A percentile compares a stretch with the other conserved stretches of the same genome.
Evolutionary conservation across 441 rosid genomes (phyloP).

Genomic region (Gossypium laxum): DNA sequence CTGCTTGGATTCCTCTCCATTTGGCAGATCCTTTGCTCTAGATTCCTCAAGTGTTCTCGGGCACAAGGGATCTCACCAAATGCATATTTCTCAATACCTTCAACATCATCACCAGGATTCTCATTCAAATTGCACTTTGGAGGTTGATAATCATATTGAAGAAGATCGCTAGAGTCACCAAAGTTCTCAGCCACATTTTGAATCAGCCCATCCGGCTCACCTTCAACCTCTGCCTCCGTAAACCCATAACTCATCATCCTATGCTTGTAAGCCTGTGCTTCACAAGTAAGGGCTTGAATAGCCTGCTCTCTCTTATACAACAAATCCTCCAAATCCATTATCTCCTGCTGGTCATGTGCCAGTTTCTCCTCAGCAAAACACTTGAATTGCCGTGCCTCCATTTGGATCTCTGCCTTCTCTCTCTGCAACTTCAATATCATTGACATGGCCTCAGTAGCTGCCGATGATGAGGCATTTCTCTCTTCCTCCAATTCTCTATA

Average conservation of each 20-base stretch:
- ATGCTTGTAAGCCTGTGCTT: background rate
- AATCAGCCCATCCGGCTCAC: slow-evolving; percentile 33
- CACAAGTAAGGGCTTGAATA: background rate
- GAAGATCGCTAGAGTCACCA: slow-evolving; percentile 41
- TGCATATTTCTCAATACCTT: slow-evolving; percentile 14
- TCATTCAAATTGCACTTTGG: slow-evolving; percentile 39
- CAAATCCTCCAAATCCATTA: slow-evolving; percentile 60
- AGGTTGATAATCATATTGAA: slow-evolving; percentile 59
- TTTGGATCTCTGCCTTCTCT: slow-evolving; percentile 86
- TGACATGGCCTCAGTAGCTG: slow-evolving; percentile 50
- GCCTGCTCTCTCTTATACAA: slow-evolving; percentile 60
- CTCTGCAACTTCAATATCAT: slow-evolving; percentile 63
- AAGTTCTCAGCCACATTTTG: slow-evolving; percentile 31
- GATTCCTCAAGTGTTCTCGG: slow-evolving; percentile 44
- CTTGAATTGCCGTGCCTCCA: slow-evolving; percentile 88
- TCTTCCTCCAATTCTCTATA: slow-evolving; percentile 74
- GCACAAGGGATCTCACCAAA: slow-evolving; percentile 50
- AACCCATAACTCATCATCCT: background rate
- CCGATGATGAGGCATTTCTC: slow-evolving; percentile 82
- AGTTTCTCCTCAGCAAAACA: slow-evolving; percentile 83
- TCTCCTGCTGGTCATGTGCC: slow-evolving; percentile 82
- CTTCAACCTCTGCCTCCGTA: slow-evolving; percentile 28
- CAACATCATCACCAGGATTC: background rate
- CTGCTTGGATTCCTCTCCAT: slow-evolving; percentile 66
- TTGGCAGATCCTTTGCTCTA: slow-evolving; percentile 60